Percentiles rank a stretch among this genome's conserved stretches.
Conservation (phyloP, 495 filamentous ascomycete genomes). For the Podospora comata region DNA sequence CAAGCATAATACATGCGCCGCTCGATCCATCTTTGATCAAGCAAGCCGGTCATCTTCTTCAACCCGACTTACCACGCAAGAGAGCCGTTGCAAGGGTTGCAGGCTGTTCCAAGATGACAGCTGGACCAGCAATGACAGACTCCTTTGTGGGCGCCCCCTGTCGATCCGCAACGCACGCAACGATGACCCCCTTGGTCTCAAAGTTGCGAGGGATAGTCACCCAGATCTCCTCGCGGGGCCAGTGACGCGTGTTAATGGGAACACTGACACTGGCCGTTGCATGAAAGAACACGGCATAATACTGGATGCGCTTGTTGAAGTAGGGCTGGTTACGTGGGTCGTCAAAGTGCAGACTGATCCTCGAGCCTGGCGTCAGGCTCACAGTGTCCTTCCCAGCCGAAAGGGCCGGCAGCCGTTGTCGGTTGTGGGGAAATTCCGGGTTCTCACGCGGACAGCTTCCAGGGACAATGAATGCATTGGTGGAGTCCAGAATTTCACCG, state of each 20-base stretch:
- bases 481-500: conserved; percentile 52
- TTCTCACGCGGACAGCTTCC: conserved; percentile 50
- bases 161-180: conserved; percentile 44
- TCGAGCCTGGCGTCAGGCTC: conserved; percentile 43
- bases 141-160: conserved; percentile 47
- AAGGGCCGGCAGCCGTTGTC: conserved; percentile 43
- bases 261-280: conserved; percentile 44
- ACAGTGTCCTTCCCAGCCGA: conserved; percentile 36
- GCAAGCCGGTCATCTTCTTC: neutral
- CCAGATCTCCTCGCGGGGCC: conserved; percentile 30
- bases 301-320: conserved; percentile 38
- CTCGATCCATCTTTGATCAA: neutral
- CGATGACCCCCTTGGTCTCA: conserved; percentile 49
- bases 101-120: conserved; percentile 43
- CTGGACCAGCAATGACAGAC: conserved; percentile 38
- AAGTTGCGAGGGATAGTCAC: conserved; percentile 46
- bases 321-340: conserved; percentile 38
- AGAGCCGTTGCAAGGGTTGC: conserved; percentile 19
- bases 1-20: neutral
- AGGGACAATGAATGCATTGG: conserved; percentile 47
- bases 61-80: conserved; percentile 6
- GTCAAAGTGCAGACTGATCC: conserved; percentile 41
- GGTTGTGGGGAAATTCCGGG: conserved; percentile 47
- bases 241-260: conserved; percentile 39
- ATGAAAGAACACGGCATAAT: conserved; percentile 55